phyloP scores from a whole-genome alignment of 805 yeast species.

The Kazachstania taianensis region DNA sequence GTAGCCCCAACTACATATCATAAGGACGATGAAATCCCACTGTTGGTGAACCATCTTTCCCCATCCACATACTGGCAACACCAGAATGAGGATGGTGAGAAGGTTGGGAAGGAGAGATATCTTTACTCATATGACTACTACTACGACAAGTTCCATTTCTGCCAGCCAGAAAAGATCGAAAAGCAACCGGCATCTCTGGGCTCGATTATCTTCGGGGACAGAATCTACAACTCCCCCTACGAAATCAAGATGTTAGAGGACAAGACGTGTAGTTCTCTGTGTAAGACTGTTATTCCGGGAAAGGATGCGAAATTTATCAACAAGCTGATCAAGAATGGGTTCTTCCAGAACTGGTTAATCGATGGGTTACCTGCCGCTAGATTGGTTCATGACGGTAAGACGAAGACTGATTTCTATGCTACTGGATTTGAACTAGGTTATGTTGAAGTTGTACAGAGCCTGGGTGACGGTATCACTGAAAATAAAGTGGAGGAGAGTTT shows the following conservation, averaged over 20 bases:
- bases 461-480: constrained; percentile 1
- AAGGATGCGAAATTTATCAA: constrained; percentile 68
- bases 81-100: constrained; percentile 31
- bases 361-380: constrained; percentile 94
- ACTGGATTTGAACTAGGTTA: constrained; percentile 75
- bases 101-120: constrained; percentile 37
- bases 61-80: constrained; percentile 49
- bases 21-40: constrained; percentile 60
- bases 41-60: constrained; percentile 83
- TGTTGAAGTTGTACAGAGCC: constrained; percentile 38
- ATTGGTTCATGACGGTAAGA: constrained; percentile 43
- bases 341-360: constrained; percentile 82
- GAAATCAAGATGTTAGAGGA: constrained; percentile 68
- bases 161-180: constrained; percentile 45
- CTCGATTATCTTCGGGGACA: constrained; percentile 87
- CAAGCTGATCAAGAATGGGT: constrained; percentile 71
- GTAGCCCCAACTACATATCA: constrained; percentile 88
- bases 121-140: constrained; percentile 77
- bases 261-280: constrained; percentile 56
- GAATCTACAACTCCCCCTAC: constrained; percentile 89
- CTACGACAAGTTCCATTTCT: constrained; percentile 72
- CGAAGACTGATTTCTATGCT: constrained; percentile 56
- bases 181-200: constrained; percentile 88
- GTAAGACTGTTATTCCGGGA: constrained; percentile 48
- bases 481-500: neutral